These are phyloP conservation scores for Porogramme epimiltina DNA, from an alignment of 1,284 basidiomycete genomes.

Conservation along the genomic window DNA sequence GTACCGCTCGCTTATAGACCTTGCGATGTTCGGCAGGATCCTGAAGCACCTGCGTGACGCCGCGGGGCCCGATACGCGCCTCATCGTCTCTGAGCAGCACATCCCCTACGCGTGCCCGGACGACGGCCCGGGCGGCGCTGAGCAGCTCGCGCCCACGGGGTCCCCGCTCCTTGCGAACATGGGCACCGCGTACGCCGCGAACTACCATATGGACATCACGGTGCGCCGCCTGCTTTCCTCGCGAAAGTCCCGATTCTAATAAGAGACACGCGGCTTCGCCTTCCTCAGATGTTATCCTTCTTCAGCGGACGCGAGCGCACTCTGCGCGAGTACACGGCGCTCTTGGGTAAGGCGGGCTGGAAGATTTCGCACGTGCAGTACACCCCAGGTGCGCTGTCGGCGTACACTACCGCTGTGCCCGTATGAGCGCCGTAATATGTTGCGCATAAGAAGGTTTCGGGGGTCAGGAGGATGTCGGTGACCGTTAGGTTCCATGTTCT, in stretches of 20 bases:
- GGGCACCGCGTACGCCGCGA: conserved; percentile 16
- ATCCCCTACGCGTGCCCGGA: conserved; percentile 21
- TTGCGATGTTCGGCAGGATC: conserved; percentile 1
- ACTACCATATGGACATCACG: conserved; percentile 15
- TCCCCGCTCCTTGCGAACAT: conserved; percentile 22
- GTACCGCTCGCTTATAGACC: too few relatives aligned
- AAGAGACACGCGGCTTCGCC: too few relatives aligned
- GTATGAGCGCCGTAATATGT: too few relatives aligned
- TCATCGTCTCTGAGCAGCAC: conserved; percentile 21
- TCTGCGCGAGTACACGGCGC: conserved; percentile 55
- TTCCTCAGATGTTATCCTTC: conserved; percentile 64
- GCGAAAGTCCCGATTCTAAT: too few relatives aligned
- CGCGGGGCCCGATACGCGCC: conserved; percentile 17
- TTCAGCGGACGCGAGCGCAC: conserved; percentile 71
- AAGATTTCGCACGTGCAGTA: conserved; percentile 51
- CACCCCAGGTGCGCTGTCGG: conserved; percentile 16
- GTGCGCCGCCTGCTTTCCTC: conserved; percentile 3
- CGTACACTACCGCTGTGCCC: conserved; percentile 14
- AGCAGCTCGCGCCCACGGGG: conserved; percentile 14
- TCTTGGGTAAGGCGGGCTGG: conserved; percentile 64
- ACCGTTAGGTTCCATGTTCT: too few relatives aligned
- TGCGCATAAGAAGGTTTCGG: too few relatives aligned
- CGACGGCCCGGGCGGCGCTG: background rate
- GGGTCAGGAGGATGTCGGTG: too few relatives aligned
- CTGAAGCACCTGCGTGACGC: conserved; percentile 14